A percentile compares a stretch with the other conserved stretches of the same genome.
Conservation (phyloP, 176 grass and related monocot genomes). For the Lolium multiflorum region DNA sequence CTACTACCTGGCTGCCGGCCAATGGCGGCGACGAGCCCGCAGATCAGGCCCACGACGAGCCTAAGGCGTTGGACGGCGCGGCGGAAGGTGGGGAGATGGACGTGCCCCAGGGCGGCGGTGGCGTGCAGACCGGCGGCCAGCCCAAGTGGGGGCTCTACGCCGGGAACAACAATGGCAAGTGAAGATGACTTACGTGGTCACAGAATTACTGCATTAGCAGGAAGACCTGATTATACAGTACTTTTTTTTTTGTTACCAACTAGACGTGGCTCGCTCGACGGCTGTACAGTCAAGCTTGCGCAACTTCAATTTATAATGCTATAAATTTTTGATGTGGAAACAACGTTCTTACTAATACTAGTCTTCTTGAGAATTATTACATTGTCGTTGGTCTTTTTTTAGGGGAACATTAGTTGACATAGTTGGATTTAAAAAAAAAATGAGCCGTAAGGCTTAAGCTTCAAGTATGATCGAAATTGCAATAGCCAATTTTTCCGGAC, state of each 20-base stretch:
- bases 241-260: neutral
- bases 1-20: constrained; percentile 26
- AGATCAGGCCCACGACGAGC: constrained; percentile 28
- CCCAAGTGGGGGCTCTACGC: constrained; percentile 24
- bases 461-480: no score
- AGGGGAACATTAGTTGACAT: no score
- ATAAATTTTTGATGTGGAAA: neutral
- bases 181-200: neutral
- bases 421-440: no score
- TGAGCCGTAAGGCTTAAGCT: no score
- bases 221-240: neutral
- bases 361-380: no score
- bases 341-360: no score
- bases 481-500: neutral
- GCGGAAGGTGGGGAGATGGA: constrained; percentile 33
- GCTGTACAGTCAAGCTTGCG: neutral
- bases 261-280: neutral
- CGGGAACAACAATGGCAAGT: constrained; percentile 34
- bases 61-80: neutral
- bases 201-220: neutral
- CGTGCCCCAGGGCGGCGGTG: neutral
- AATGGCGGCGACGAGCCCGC: constrained; percentile 12
- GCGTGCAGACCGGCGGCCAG: neutral
- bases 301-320: neutral
- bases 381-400: no score